Base-by-base conservation (phyloP, 78 protist species). In the Chrysochromulina parva region DNA sequence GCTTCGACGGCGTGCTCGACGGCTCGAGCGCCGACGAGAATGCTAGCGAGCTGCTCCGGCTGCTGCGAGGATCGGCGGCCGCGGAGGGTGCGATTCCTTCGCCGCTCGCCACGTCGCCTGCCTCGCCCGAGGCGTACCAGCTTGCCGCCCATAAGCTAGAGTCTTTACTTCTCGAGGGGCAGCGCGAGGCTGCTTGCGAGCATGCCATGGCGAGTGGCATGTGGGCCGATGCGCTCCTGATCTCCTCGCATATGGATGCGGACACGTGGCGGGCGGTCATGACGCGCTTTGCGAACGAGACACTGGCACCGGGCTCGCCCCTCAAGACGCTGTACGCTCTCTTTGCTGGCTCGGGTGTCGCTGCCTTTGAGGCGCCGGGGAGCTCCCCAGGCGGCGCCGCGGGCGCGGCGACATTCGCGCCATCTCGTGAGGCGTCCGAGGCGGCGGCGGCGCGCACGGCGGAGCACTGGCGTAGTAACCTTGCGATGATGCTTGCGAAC, bases 201-300 rank as follows among this genome's bases (percentile, higher is more conserved):
- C 84, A 74, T 55, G 84, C 84, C 10, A 48, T 74, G 53, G n/a
- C 26, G 28, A 0, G 14, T 55, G 52, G 54, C 57, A 0, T 74
- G 52, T 74, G 84, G 84, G 84, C 84, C n/a, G 84, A 74, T 55
- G 84, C 84, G 84, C 84, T 74, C 24, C 57, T 74, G 16, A 54
- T 74, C n/a, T 28, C 84, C 11, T 48, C 57, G 24, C 84, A 74
- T 26, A 48, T 74, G 20, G 55, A 74, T 6, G 84, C 53, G n/a
- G 13, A 16, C 17, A 74, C 57, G n/a, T 74, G 54, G 52, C 0
- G 0, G 26, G 1, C 7, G 38, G 84, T 74, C 17, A 74, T 74
- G 84, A 6, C 22, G 52, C 0, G 19, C n/a, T 74, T 20, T 26
- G 55, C 84, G 11, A 4, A 14, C n/a, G 22, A 3, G n/a, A 1